A percentile compares a stretch with the other conserved stretches of the same genome.
phyloP scores from a whole-genome alignment of 768 basidiomycete genomes.

The Lentinula raphanica region DNA sequence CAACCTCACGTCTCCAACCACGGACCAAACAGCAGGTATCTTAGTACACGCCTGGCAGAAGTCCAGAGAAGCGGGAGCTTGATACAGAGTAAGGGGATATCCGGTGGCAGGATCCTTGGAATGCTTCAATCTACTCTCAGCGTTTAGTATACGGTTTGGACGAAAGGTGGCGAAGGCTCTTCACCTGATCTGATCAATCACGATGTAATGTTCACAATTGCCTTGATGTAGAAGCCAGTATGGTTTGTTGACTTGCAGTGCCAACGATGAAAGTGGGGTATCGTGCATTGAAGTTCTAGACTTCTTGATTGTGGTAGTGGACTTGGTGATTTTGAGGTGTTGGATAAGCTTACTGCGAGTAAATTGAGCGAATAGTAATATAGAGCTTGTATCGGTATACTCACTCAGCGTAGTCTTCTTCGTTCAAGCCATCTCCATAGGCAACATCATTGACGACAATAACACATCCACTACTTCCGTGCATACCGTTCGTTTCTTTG shows the following conservation, averaged over 20 bases:
- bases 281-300: slow-evolving; percentile 40
- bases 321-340: slow-evolving; percentile 29
- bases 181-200: slow-evolving; percentile 70
- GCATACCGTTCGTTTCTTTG: slow-evolving; percentile 14
- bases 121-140: slow-evolving; percentile 46
- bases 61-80: slow-evolving; percentile 56
- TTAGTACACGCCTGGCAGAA: slow-evolving; percentile 66
- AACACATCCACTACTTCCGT: slow-evolving; percentile 33
- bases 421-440: slow-evolving; percentile 49
- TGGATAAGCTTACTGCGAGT: slow-evolving; percentile 42
- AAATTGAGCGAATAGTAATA: neutral
- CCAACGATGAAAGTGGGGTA: slow-evolving; percentile 47
- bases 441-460: slow-evolving; percentile 57
- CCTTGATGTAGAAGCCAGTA: slow-evolving; percentile 82
- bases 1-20: slow-evolving; percentile 67
- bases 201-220: slow-evolving; percentile 76
- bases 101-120: slow-evolving; percentile 47
- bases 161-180: slow-evolving; percentile 3
- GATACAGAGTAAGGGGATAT: slow-evolving; percentile 66
- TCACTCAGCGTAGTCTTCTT: slow-evolving; percentile 57
- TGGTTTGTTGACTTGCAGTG: slow-evolving; percentile 63
- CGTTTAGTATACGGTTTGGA: slow-evolving; percentile 1
- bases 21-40: slow-evolving; percentile 62
- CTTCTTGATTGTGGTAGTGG: slow-evolving; percentile 26
- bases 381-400: slow-evolving; percentile 25